These are phyloP conservation scores for Xylaria sp. DNA, from an alignment of 2,329 filamentous ascomycete species.

Conservation along the genomic window DNA sequence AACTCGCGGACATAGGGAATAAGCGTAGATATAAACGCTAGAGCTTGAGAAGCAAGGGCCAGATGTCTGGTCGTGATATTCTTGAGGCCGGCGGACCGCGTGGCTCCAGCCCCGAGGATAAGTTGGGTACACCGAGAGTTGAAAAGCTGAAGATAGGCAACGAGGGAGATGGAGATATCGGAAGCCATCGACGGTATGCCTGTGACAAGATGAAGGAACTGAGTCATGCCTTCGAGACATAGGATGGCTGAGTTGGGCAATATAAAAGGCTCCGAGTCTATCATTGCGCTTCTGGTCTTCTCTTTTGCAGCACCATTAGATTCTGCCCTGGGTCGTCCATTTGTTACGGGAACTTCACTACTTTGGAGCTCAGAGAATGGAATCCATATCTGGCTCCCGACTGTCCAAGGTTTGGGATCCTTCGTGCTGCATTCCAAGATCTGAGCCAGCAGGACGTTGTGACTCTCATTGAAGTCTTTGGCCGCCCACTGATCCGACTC, in stretches of 20 bases:
- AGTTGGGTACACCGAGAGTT: slow-evolving; percentile 95
- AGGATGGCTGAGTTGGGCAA: slow-evolving; percentile 77
- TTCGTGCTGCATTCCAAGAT: slow-evolving; percentile 66
- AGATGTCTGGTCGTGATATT: slow-evolving; percentile 97
- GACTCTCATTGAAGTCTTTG: slow-evolving; percentile 64
- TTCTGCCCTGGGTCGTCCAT: slow-evolving; percentile 35
- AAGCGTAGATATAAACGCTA: slow-evolving; percentile 80
- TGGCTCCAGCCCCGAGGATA: slow-evolving; percentile 91
- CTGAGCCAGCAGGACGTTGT: slow-evolving; percentile 54
- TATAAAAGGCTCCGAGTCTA: slow-evolving; percentile 81
- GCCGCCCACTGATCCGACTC: slow-evolving; percentile 76
- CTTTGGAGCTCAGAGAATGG: slow-evolving; percentile 37
- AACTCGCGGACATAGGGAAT: slow-evolving; percentile 91
- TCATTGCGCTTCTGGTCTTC: slow-evolving; percentile 64
- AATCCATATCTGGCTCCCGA: slow-evolving; percentile 55
- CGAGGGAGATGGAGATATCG: slow-evolving; percentile 71
- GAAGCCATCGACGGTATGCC: slow-evolving; percentile 84
- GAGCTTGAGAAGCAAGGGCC: slow-evolving; percentile 80
- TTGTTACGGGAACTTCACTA: slow-evolving; percentile 29
- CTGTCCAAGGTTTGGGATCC: slow-evolving; percentile 63
- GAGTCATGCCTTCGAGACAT: slow-evolving; percentile 74
- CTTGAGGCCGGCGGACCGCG: slow-evolving; percentile 78
- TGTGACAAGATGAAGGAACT: slow-evolving; percentile 75
- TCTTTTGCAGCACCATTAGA: slow-evolving; percentile 52
- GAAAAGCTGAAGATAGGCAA: slow-evolving; percentile 87